These are phyloP conservation scores for Suillus lakei DNA, from an alignment of 768 basidiomycete genomes.

Conservation along the genomic window DNA sequence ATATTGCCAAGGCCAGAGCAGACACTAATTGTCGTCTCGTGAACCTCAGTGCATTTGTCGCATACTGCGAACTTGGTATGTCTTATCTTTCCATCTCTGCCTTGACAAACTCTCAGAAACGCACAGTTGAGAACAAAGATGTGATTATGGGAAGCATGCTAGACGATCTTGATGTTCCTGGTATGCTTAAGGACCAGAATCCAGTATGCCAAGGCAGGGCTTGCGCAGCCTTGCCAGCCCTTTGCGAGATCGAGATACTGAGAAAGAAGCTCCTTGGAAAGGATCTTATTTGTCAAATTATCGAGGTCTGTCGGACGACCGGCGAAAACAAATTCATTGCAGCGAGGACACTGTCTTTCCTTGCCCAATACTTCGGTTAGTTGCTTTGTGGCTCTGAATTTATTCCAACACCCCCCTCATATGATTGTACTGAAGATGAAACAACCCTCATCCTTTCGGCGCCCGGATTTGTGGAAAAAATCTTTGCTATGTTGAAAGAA, in stretches of 20 bases:
- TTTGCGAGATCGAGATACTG: constrained; percentile 26
- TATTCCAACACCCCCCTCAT: constrained; percentile 32
- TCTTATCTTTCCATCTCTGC: constrained; percentile 15
- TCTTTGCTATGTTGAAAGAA: constrained; percentile 16
- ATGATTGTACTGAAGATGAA: constrained; percentile 28
- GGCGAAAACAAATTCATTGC: constrained; percentile 24
- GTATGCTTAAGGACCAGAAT: constrained; percentile 20
- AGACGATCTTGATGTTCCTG: constrained; percentile 13
- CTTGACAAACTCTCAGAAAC: background rate
- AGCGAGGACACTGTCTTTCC: constrained; percentile 3
- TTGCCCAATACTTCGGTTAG: background rate
- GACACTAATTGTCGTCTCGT: too few species aligned
- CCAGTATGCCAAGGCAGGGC: constrained; percentile 19
- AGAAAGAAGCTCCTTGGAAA: constrained; percentile 19
- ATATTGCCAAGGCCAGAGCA: too few species aligned
- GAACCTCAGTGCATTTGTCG: constrained; percentile 29
- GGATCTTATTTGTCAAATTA: constrained; percentile 20
- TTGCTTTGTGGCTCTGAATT: background rate
- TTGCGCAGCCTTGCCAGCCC: constrained; percentile 33
- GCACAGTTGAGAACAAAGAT: constrained; percentile 5
- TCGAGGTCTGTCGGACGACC: constrained; percentile 20
- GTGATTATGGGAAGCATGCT: background rate
- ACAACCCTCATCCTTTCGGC: constrained; percentile 1
- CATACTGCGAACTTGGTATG: constrained; percentile 31
- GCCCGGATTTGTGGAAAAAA: constrained; percentile 5